Base-by-base conservation (phyloP, 352 stramenopile genomes). In the Plasmopara muralis region DNA sequence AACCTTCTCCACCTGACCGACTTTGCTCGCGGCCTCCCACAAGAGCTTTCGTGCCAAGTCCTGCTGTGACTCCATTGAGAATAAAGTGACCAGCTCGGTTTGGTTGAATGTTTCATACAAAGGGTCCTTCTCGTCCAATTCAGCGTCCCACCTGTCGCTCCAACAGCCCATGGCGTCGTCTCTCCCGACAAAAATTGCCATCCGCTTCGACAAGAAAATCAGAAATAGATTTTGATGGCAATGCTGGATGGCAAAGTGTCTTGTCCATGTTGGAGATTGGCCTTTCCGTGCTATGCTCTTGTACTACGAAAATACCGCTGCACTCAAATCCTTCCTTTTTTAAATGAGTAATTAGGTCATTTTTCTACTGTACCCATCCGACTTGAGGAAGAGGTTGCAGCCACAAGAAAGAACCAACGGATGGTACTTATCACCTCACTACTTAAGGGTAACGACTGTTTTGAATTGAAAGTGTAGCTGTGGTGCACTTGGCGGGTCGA, bases 121-220 rank as follows among this genome's bases (percentile, higher is more conserved):
- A 47, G 48, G 47, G 41, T 66, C 64, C 43, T 55, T n/a, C 39
- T 56, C 47, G 35, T 57, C 45, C 31, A 25, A 46, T 9, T 49
- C 48, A 39, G 35, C 29, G 9, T 35, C 12, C 52, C 57, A 71
- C 18, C 52, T 49, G 18, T 55, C 55, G 10, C 25, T 43, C 7
- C 50, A 33, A 47, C 59, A 62, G 49, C 43, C 45, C 28, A 13
- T 40, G 25, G n/a, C 15, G 31, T 35, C 31, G 16, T 57, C 51
- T 63, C 47, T 72, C 42, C 40, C 59, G 15, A 49, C 43, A 46
- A 45, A 66, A 50, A 68, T 55, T 48, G 62, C 54, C 62, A 70
- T 70, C 31, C 10, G 30, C 29, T 39, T 35, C 48, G 43, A 16
- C 40, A 38, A 30, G 47, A 47, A 41, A 64, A 56, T 15, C 39